A percentile compares a stretch with the other conserved stretches of the same genome.
These are phyloP conservation scores for Triglochin maritima DNA, from an alignment of 106 monocot genomes.

Conservation along the genomic window DNA sequence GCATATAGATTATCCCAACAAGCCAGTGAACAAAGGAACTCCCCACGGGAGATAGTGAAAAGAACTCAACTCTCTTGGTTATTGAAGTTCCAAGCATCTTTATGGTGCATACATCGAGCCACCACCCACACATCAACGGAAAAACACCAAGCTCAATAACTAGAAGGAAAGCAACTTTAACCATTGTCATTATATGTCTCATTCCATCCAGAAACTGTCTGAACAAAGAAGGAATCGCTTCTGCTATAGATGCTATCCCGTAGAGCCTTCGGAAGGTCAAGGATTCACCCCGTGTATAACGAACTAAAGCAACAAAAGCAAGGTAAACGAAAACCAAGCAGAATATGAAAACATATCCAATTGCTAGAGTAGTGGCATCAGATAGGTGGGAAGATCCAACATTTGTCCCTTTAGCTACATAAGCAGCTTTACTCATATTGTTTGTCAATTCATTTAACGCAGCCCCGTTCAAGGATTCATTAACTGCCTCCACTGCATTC, in stretches of 20 bases:
- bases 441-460: constrained; percentile 21
- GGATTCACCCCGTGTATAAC: constrained; percentile 68
- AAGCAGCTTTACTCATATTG: constrained; percentile 8
- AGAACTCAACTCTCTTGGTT: constrained; percentile 80
- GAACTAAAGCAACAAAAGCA: constrained; percentile 67
- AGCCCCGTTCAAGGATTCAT: constrained; percentile 45
- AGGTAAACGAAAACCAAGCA: constrained; percentile 67
- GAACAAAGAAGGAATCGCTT: constrained; percentile 75
- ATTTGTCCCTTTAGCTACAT: constrained; percentile 27
- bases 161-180: constrained; percentile 95
- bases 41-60: constrained; percentile 67
- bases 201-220: constrained; percentile 65
- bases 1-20: constrained; percentile 98
- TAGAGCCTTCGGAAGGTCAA: constrained; percentile 75
- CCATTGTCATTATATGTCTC: constrained; percentile 92
- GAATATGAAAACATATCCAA: constrained; percentile 83
- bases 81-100: constrained; percentile 84
- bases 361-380: constrained; percentile 78
- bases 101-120: constrained; percentile 94
- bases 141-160: constrained; percentile 97
- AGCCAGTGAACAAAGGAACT: constrained; percentile 94
- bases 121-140: constrained; percentile 99
- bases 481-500: constrained; percentile 39
- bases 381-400: constrained; percentile 68
- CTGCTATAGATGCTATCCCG: constrained; percentile 59